Conservation (phyloP, 306 rosid genomes). For the Malus asiatica region DNA sequence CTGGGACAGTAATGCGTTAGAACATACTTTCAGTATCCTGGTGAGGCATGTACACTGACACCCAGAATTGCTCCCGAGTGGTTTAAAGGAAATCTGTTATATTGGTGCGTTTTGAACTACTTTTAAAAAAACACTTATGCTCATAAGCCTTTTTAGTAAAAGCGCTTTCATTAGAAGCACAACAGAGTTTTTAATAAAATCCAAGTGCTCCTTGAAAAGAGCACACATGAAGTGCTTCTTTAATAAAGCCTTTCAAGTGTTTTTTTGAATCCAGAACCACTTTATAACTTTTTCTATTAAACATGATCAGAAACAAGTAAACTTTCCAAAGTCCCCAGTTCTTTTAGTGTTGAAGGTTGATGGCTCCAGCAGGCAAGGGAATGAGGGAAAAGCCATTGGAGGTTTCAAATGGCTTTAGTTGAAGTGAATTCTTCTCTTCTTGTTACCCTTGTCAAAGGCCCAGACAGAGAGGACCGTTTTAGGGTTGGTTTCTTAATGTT, state of each 20-base stretch:
- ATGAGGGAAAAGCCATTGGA: background rate
- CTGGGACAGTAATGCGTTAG: background rate
- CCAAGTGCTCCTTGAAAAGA: background rate
- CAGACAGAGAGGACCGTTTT: too few species aligned
- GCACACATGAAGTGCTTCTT: too few species aligned
- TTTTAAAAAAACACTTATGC: too few species aligned
- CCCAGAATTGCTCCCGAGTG: background rate
- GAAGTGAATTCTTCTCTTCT: too few species aligned
- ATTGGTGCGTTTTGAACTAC: background rate
- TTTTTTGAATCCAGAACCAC: background rate
- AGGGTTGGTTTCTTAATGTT: background rate
- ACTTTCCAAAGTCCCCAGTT: background rate
- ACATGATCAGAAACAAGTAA: too few species aligned
- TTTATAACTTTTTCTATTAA: too few species aligned
- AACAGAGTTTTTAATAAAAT: too few species aligned
- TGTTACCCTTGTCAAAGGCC: too few species aligned
- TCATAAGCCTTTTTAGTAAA: too few species aligned
- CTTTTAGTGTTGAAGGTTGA: background rate
- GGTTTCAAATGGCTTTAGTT: background rate
- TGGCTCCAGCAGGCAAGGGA: background rate
- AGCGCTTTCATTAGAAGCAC: too few species aligned
- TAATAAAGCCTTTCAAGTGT: too few species aligned
- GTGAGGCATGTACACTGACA: background rate
- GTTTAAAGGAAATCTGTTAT: background rate
- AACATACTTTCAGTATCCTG: background rate